Conservation (phyloP, 345 rosid genomes). For the Syzygium oleosum region DNA sequence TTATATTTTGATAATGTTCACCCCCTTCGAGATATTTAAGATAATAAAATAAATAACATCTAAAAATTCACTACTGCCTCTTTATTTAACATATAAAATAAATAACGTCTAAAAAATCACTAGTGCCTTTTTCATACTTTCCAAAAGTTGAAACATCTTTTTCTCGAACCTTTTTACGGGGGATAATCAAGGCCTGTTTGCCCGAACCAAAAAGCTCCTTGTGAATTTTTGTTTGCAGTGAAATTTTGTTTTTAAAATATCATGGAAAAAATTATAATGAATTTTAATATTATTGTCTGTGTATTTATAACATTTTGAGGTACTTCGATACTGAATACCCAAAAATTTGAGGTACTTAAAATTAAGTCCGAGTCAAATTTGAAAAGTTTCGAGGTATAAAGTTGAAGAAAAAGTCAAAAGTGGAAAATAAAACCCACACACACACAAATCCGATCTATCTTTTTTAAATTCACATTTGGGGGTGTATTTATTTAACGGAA, state of each 20-base stretch:
- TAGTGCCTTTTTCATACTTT: not conserved
- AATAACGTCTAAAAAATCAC: not conserved
- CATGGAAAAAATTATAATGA: not conserved
- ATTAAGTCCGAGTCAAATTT: fast-evolving
- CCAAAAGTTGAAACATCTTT: not conserved
- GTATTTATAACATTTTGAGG: not conserved
- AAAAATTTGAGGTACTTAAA: not conserved
- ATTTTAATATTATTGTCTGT: not conserved
- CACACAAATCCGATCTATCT: fast-evolving
- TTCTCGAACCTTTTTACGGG: fast-evolving
- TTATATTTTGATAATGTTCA: not conserved
- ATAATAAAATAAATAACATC: not conserved
- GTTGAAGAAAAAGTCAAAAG: not conserved
- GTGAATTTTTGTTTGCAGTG: not conserved
- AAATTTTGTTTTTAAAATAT: not conserved
- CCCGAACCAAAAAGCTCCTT: not conserved
- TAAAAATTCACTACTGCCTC: not conserved
- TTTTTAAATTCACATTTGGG: not conserved
- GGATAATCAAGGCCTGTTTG: not conserved
- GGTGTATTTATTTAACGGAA: not conserved
- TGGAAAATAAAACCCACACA: not conserved
- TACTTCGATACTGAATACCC: not conserved
- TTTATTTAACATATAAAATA: not conserved
- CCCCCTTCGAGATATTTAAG: not conserved
- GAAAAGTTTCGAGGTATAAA: not conserved